Percentiles rank a stretch among this genome's conserved stretches.
Evolutionary conservation across 2,329 filamentous ascomycete genomes (phyloP).

Genomic region (Phoma sp.): DNA sequence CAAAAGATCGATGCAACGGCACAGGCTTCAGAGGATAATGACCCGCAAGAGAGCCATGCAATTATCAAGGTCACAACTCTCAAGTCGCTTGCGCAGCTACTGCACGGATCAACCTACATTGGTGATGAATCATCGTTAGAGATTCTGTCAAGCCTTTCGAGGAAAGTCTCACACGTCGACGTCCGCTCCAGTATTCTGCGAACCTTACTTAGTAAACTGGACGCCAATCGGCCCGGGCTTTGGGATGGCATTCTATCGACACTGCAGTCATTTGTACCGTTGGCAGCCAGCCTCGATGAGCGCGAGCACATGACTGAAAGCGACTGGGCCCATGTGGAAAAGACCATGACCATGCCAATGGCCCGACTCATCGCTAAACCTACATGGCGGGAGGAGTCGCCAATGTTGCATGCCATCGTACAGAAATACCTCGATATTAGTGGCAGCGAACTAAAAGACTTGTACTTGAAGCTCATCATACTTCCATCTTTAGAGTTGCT

Average conservation of each 20-base stretch:
- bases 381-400: background rate
- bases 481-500: conserved; percentile 22
- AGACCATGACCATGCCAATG: conserved; percentile 18
- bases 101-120: conserved; percentile 44
- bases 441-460: background rate
- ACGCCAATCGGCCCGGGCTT: background rate
- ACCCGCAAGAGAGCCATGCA: conserved; percentile 3
- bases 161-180: conserved; percentile 46
- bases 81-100: conserved; percentile 51
- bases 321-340: conserved; percentile 41
- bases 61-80: conserved; percentile 52
- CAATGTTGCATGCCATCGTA: conserved; percentile 17
- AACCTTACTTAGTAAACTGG: conserved; percentile 42
- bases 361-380: background rate
- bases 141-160: conserved; percentile 40
- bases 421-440: background rate
- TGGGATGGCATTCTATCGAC: conserved; percentile 26
- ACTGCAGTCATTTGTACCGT: conserved; percentile 40
- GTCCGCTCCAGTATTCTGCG: conserved; percentile 44
- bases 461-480: conserved; percentile 29
- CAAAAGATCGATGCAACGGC: background rate
- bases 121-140: conserved; percentile 36
- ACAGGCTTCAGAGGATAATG: background rate
- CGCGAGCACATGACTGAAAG: conserved; percentile 34
- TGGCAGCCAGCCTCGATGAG: conserved; percentile 47